A percentile compares a stretch with the other conserved stretches of the same genome.
phyloP scores from a whole-genome alignment of 768 basidiomycete species.

The Kwoniella dejecticola region DNA sequence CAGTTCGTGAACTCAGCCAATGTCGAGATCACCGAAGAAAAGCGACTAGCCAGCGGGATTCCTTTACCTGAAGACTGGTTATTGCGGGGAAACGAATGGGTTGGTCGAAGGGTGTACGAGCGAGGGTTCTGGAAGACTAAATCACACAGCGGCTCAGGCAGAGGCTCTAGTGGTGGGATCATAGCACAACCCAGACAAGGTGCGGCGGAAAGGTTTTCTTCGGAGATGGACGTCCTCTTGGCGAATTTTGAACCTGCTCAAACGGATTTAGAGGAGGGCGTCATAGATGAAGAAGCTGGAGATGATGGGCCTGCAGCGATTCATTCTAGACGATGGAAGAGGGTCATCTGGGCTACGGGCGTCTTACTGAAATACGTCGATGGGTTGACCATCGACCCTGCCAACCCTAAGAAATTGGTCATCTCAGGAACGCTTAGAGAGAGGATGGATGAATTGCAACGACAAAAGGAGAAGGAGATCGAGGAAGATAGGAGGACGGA shows the following conservation, averaged over 20 bases:
- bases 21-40: constrained; percentile 47
- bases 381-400: constrained; percentile 65
- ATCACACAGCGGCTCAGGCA: constrained; percentile 6
- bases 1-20: constrained; percentile 67
- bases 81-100: constrained; percentile 95
- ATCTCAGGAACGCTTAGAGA: constrained; percentile 59
- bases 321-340: constrained; percentile 67
- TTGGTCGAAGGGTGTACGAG: constrained; percentile 83
- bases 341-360: constrained; percentile 71
- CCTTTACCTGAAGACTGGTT: constrained; percentile 94
- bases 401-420: constrained; percentile 62
- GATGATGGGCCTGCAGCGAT: constrained; percentile 58
- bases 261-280: constrained; percentile 64
- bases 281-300: constrained; percentile 68
- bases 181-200: constrained; percentile 49
- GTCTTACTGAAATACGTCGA: constrained; percentile 70
- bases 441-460: constrained; percentile 68
- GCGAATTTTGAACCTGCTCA: constrained; percentile 59
- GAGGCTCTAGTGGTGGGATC: constrained; percentile 26
- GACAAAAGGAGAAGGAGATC: constrained; percentile 67
- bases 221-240: constrained; percentile 79
- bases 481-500: constrained; percentile 68
- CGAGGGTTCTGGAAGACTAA: constrained; percentile 88
- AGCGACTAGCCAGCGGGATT: constrained; percentile 66
- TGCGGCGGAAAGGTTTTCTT: constrained; percentile 44